Percentiles rank a stretch among this genome's conserved stretches.
phyloP scores from a whole-genome alignment of 2,329 filamentous ascomycete species.

The Falciphora oryzae region DNA sequence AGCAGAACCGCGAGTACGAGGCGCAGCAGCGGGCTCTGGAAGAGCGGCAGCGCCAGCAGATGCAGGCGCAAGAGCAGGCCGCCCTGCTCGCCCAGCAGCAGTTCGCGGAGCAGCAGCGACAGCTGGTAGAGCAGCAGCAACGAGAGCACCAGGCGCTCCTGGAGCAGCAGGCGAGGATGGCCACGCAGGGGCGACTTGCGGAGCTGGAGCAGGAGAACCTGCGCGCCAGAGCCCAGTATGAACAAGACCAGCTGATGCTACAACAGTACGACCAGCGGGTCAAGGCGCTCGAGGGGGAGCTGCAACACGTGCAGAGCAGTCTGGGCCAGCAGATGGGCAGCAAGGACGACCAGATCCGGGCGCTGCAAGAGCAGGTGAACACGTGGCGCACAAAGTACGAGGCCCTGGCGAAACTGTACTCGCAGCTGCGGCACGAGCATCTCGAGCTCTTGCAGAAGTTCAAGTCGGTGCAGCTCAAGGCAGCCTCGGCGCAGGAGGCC shows the following conservation, averaged over 20 bases:
- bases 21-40: conserved; percentile 87
- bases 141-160: conserved; percentile 86
- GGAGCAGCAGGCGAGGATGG: conserved; percentile 83
- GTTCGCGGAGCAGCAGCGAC: conserved; percentile 93
- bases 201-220: conserved; percentile 94
- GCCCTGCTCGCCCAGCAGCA: conserved; percentile 82
- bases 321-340: conserved; percentile 79
- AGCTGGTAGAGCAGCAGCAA: conserved; percentile 81
- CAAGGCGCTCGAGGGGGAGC: conserved; percentile 84
- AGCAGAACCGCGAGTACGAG: conserved; percentile 91
- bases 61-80: conserved; percentile 74
- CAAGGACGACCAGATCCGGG: conserved; percentile 89
- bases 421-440: conserved; percentile 90
- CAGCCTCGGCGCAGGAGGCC: conserved; percentile 92
- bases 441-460: conserved; percentile 93
- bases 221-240: conserved; percentile 89
- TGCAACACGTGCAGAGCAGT: conserved; percentile 75
- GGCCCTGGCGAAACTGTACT: conserved; percentile 92
- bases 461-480: conserved; percentile 93
- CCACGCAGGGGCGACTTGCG: conserved; percentile 91
- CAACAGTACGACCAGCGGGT: conserved; percentile 95
- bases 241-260: conserved; percentile 93
- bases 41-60: conserved; percentile 76
- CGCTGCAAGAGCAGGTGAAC: conserved; percentile 94
- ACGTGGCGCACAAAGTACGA: conserved; percentile 98